Evolutionary conservation across 257 asterid genomes (phyloP).

Genomic region (Striga asiatica): DNA sequence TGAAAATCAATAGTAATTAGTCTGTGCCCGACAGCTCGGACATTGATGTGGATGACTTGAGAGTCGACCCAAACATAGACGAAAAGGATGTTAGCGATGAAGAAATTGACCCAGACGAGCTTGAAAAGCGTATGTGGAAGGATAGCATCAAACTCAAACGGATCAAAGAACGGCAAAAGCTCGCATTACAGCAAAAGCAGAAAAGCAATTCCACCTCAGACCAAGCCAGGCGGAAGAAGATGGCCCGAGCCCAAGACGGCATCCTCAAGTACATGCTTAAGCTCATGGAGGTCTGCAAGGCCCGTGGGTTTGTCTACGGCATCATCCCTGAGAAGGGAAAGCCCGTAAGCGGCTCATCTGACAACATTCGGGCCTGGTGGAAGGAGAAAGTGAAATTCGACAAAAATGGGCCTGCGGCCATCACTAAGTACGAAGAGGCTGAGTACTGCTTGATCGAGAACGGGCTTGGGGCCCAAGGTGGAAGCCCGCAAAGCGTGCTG

Average conservation of each 20-base stretch:
- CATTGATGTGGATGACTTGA: constrained; percentile 42
- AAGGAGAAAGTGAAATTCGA: constrained; percentile 64
- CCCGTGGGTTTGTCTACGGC: constrained; percentile 63
- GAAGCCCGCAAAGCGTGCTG: constrained; percentile 26
- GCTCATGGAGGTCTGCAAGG: constrained; percentile 73
- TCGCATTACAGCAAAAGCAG: constrained; percentile 38
- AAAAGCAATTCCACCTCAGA: constrained; percentile 41
- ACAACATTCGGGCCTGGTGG: constrained; percentile 73
- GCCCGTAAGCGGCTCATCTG: constrained; percentile 61
- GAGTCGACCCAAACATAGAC: constrained; percentile 34
- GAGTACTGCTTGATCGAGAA: constrained; percentile 33
- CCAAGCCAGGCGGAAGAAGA: constrained; percentile 58
- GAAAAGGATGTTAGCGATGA: constrained; percentile 71
- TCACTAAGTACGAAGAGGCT: constrained; percentile 46
- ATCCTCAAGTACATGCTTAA: constrained; percentile 66
- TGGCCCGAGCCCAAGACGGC: constrained; percentile 72
- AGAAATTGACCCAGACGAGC: constrained; percentile 51
- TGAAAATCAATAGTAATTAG: background rate
- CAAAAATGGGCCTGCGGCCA: constrained; percentile 60
- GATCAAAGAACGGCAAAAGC: constrained; percentile 50
- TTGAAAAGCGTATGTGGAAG: constrained; percentile 70
- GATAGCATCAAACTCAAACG: constrained; percentile 58
- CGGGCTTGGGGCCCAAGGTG: constrained; percentile 18
- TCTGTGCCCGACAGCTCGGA: constrained; percentile 40
- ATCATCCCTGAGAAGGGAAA: constrained; percentile 71